These are phyloP conservation scores for Macaranga tanarius DNA, from an alignment of 441 rosid species.

Conservation along the genomic window DNA sequence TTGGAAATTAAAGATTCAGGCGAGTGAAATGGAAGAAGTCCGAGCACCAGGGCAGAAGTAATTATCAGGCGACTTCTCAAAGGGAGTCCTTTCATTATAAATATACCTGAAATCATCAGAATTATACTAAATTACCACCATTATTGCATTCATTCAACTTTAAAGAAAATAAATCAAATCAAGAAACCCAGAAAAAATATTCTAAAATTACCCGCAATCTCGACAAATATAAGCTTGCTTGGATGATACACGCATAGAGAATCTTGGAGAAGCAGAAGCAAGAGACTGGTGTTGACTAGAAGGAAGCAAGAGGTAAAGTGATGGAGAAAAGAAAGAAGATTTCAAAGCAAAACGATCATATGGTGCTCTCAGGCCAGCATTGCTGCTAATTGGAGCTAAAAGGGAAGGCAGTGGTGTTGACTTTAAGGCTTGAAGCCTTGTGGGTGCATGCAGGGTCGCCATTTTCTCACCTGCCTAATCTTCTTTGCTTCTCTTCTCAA, in stretches of 20 bases:
- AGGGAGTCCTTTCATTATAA: slow-evolving; percentile 87
- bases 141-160: not conserved
- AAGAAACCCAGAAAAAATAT: not conserved
- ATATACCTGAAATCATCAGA: slow-evolving; percentile 57
- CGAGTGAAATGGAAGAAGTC: not conserved
- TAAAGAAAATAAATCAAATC: not conserved
- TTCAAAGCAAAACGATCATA: slow-evolving; percentile 45
- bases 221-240: slow-evolving; percentile 89
- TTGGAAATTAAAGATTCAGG: not conserved
- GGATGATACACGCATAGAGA: slow-evolving; percentile 82
- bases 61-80: slow-evolving; percentile 69
- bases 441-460: slow-evolving; percentile 39
- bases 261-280: slow-evolving; percentile 42
- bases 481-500: not conserved
- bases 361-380: slow-evolving; percentile 38
- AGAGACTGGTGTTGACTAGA: slow-evolving; percentile 25
- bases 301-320: slow-evolving; percentile 39
- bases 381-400: slow-evolving; percentile 34
- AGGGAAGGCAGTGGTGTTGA: slow-evolving; percentile 23
- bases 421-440: slow-evolving; percentile 28
- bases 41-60: slow-evolving; percentile 77
- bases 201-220: slow-evolving; percentile 70
- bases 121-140: not conserved
- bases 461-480: slow-evolving; percentile 10
- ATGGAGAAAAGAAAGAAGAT: slow-evolving; percentile 49